phyloP scores from a whole-genome alignment of 2,329 filamentous ascomycete genomes.

The Domatiomyces globalis region DNA sequence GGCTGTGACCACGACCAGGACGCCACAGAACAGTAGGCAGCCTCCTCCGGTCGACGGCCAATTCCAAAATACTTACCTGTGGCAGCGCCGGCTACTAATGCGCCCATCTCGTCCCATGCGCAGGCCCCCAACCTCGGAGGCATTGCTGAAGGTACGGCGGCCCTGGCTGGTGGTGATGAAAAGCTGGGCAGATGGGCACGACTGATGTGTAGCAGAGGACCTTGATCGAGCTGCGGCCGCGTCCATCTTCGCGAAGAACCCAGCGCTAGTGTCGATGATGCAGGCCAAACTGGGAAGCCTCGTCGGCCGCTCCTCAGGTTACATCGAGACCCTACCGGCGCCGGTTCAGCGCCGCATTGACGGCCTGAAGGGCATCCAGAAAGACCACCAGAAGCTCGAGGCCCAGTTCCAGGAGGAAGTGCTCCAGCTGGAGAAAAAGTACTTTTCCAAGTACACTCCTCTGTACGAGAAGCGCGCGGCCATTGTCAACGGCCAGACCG shows the following conservation, averaged over 20 bases:
- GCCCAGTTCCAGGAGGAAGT: slow-evolving; percentile 98
- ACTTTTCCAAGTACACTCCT: slow-evolving; percentile 96
- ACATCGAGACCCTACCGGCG: slow-evolving; percentile 86
- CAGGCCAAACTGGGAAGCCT: slow-evolving; percentile 89
- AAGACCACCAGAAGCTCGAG: slow-evolving; percentile 96
- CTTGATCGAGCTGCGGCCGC: slow-evolving; percentile 75
- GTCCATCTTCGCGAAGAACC: slow-evolving; percentile 90
- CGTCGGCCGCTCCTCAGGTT: slow-evolving; percentile 88
- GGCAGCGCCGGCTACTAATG: slow-evolving; percentile 61
- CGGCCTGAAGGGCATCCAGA: slow-evolving; percentile 94
- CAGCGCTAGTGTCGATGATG: slow-evolving; percentile 90
- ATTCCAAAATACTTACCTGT: slow-evolving; percentile 3
- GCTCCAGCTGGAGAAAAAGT: slow-evolving; percentile 96
- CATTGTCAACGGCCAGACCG: slow-evolving; percentile 75
- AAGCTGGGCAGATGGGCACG: slow-evolving; percentile 3
- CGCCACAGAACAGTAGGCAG: slow-evolving; percentile 74
- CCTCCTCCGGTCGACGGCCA: not conserved
- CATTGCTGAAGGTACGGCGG: slow-evolving; percentile 80
- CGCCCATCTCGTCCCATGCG: slow-evolving; percentile 93
- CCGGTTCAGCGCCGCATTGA: slow-evolving; percentile 85
- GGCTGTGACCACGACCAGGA: slow-evolving; percentile 46
- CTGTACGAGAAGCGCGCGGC: slow-evolving; percentile 88
- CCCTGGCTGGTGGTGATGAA: not conserved
- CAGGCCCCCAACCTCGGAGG: slow-evolving; percentile 87
- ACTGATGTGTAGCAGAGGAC: slow-evolving; percentile 51